Percentiles rank a stretch among this genome's conserved stretches.
These are phyloP conservation scores for Kazachstania africana DNA, from an alignment of 805 yeast species.

Conservation along the genomic window DNA sequence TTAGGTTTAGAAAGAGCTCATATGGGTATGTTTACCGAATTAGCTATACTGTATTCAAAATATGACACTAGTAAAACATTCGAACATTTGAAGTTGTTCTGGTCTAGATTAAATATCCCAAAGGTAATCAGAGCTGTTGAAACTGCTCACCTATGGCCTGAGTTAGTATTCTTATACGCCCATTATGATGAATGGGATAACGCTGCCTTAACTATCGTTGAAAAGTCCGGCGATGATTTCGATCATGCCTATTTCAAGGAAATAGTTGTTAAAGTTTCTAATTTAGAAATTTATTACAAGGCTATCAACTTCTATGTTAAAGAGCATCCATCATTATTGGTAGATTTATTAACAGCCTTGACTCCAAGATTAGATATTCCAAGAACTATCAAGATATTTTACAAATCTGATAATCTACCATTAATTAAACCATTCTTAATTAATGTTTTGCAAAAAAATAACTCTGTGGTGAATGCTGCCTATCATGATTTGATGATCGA, in stretches of 20 bases:
- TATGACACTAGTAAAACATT: slow-evolving; percentile 81
- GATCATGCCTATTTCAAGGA: slow-evolving; percentile 94
- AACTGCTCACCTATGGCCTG: slow-evolving; percentile 91
- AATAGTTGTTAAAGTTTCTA: slow-evolving; percentile 85
- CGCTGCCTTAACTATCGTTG: slow-evolving; percentile 94
- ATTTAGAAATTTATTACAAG: slow-evolving; percentile 92
- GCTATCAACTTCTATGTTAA: slow-evolving; percentile 90
- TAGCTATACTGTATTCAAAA: slow-evolving; percentile 82
- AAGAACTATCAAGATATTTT: slow-evolving; percentile 88
- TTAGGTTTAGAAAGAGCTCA: slow-evolving; percentile 96
- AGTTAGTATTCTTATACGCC: slow-evolving; percentile 87
- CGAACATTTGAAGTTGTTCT: slow-evolving; percentile 94
- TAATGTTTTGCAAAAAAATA: slow-evolving; percentile 81
- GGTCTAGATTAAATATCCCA: slow-evolving; percentile 97
- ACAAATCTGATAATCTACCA: slow-evolving; percentile 91
- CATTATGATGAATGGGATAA: slow-evolving; percentile 99
- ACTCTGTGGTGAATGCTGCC: slow-evolving; percentile 84
- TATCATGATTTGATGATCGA: slow-evolving; percentile 92
- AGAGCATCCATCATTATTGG: slow-evolving; percentile 83
- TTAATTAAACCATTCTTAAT: slow-evolving; percentile 90
- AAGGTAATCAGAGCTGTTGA: slow-evolving; percentile 92
- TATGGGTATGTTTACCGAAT: slow-evolving; percentile 98
- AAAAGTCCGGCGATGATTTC: slow-evolving; percentile 82
- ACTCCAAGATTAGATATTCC: slow-evolving; percentile 87
- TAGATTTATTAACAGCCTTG: slow-evolving; percentile 73